Base-by-base conservation (phyloP, 2,329 filamentous ascomycete species). In the Colletotrichum sp. region DNA sequence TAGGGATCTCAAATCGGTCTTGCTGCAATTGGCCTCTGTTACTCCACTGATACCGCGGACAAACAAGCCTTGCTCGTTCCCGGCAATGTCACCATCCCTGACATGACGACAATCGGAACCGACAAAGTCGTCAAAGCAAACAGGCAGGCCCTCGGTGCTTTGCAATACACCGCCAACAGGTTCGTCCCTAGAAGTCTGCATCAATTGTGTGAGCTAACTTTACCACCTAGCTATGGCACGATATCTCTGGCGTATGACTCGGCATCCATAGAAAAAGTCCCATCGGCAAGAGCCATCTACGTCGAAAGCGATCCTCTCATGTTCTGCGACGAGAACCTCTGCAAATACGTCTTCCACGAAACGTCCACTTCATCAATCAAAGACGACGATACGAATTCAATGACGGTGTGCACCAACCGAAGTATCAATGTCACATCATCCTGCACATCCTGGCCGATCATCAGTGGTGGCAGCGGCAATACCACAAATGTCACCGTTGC, bases 111-210 rank as follows among this genome's bases (percentile, higher is more conserved):
- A 43, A 83, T 85, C 72, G 83, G 83, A 76, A 83, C 80, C 52
- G 79, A 65, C 32, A 83, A 78, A 58, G 66, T 79, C 8, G 80
- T 84, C 16, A 64, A 85, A 18, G 77, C 78, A 6, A 75, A 55
- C 2, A 76, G 78, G 12, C 77, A 70, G 7, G 68, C 66, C 3
- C 68, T 76, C 16, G 80, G 77, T n/a, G 84, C 85, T 28, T 80
- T 86, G 26, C 80, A 86, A 65, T 88, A 85, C 62, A 86, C 84
- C 2, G 87, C 87, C 15, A 87, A 88, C 43, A 84, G 82, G 84
- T 84, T 0, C 4, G 61, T 64, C 10, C 8, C 24, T 5, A 15
- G 61, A 34, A 34, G 16, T 26, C 4, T 8, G 18, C 5, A 4
- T 56, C 16, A 28, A 21, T 5, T 34, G 1, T 28, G 6, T 2